phyloP scores from a whole-genome alignment of 2,329 filamentous ascomycete species.

The Pseudopithomyces maydicus region DNA sequence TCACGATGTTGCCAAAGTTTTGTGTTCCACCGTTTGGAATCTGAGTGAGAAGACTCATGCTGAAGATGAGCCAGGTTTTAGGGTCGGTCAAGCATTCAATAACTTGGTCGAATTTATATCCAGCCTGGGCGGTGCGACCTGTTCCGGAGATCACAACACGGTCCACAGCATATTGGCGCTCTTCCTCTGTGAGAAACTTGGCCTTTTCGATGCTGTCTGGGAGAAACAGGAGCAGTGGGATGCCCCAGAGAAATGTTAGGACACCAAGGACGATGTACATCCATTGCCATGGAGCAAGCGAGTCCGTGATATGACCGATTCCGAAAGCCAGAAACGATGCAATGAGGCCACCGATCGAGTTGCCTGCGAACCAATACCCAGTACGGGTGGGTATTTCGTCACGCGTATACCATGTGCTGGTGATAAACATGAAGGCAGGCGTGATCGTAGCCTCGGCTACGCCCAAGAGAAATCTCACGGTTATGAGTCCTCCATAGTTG shows the following conservation, averaged over 20 bases:
- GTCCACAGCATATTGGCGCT: constrained; percentile 29
- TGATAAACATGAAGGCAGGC: constrained; percentile 32
- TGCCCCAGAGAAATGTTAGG: constrained; percentile 27
- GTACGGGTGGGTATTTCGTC: constrained; percentile 42
- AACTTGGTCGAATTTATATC: constrained; percentile 20
- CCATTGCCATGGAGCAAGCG: constrained; percentile 19
- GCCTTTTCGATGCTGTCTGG: constrained; percentile 51
- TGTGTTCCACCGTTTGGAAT: constrained; percentile 24
- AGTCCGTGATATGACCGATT: constrained; percentile 17
- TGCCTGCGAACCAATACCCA: constrained; percentile 50
- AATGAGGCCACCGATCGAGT: constrained; percentile 21
- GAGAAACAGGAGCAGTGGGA: constrained; percentile 40
- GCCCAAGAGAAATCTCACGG: constrained; percentile 22
- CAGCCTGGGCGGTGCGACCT: constrained; percentile 21
- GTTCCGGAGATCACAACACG: constrained; percentile 30
- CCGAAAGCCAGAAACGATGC: constrained; percentile 22
- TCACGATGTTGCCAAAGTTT: constrained; percentile 41
- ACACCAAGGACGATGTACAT: constrained; percentile 37
- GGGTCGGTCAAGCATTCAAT: constrained; percentile 22
- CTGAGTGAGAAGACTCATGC: constrained; percentile 18
- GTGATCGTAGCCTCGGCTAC: constrained; percentile 24
- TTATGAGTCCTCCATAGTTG: constrained; percentile 19
- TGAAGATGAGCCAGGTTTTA: constrained; percentile 23
- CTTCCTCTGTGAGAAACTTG: constrained; percentile 23
- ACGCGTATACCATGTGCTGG: constrained; percentile 35